Conservation (phyloP, 768 basidiomycete species). For the Hemileccinum impolitum region DNA sequence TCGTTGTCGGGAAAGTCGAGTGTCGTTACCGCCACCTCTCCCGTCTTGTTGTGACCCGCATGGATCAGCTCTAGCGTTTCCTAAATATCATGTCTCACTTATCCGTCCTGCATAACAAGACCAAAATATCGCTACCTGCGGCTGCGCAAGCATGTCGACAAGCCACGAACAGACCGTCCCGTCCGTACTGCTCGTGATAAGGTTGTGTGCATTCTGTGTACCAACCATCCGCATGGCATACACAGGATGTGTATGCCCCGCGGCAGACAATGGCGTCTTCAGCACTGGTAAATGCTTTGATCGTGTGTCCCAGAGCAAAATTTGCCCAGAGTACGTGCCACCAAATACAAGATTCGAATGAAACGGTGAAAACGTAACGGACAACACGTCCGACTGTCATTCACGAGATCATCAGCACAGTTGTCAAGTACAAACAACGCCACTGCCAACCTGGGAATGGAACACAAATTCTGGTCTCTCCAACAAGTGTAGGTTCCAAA, state of each 20-base stretch:
- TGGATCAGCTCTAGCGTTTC: conserved; percentile 92
- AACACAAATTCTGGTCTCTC: conserved; percentile 98
- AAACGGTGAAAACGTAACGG: conserved; percentile 95
- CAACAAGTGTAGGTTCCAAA: conserved; percentile 95
- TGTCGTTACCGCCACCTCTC: conserved; percentile 91
- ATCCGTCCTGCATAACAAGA: neutral
- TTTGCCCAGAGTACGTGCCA: conserved; percentile 99
- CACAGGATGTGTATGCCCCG: conserved; percentile 97
- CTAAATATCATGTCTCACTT: conserved; percentile 36
- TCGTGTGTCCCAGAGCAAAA: conserved; percentile 96
- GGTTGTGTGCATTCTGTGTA: conserved; percentile 96
- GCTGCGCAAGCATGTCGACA: conserved; percentile 97
- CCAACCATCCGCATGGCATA: conserved; percentile 99
- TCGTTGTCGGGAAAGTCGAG: conserved; percentile 96
- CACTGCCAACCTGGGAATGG: conserved; percentile 87
- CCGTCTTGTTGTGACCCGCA: conserved; percentile 92
- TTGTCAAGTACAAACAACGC: neutral
- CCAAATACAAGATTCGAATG: conserved; percentile 97
- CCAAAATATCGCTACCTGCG: conserved; percentile 58
- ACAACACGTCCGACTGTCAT: conserved; percentile 90
- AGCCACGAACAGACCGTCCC: conserved; percentile 97
- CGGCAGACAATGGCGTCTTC: conserved; percentile 93
- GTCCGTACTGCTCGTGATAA: conserved; percentile 96
- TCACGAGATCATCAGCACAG: conserved; percentile 3
- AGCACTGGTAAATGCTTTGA: conserved; percentile 94